Evolutionary conservation across 2,329 filamentous ascomycete genomes (phyloP), one percentile per base, ranked within the genome.

Genomic region (Pezicula radicicola): DNA sequence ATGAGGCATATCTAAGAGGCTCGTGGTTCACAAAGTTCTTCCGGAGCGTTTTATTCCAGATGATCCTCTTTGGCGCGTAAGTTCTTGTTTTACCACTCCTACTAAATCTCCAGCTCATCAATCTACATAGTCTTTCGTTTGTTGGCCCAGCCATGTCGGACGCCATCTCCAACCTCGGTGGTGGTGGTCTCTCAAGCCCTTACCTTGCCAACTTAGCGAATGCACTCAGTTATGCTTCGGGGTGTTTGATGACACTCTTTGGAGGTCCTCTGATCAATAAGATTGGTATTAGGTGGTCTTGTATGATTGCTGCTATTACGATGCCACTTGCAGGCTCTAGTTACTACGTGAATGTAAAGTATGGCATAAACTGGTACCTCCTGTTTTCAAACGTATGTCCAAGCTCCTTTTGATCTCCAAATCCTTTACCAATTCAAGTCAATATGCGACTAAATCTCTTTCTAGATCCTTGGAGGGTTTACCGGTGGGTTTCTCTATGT

Each of bases 331-430:
- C 59, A 1, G 68, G 68, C 1, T 70, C 86, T 0, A 85, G 83
- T 0, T 70, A 89, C 0, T 89, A 89, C 65, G 80, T 78, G 1
- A 88, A 89, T 66, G 89, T 88, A 61, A 76, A 85, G 1, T 89
- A 77, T 60, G 83, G 83, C 1, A 79, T 71, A 1, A 78, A 84
- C 55, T 89, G 87, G 87, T 75, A 89, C 15, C 76, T 83, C 0
- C 73, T 88, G 1, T 66, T 89, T 6, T 86, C 66, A 6, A 67
- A 48, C 48, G 55, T 51, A 43, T 7, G 16, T 52, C n/a, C 13
- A 42, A 42, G 5, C 39, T 13, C 19, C 18, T 18, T 13, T 39
- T 30, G 7, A 30, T 5, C 28, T 30, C 28, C 7, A 30, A 30
- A 12, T 30, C 8, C 28, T 9, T 8, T 30, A 3, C 7, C 28